Percentiles rank a stretch among this genome's conserved stretches.
phyloP scores from a whole-genome alignment of 495 filamentous ascomycete genomes.

The Penicillium coprophilum region DNA sequence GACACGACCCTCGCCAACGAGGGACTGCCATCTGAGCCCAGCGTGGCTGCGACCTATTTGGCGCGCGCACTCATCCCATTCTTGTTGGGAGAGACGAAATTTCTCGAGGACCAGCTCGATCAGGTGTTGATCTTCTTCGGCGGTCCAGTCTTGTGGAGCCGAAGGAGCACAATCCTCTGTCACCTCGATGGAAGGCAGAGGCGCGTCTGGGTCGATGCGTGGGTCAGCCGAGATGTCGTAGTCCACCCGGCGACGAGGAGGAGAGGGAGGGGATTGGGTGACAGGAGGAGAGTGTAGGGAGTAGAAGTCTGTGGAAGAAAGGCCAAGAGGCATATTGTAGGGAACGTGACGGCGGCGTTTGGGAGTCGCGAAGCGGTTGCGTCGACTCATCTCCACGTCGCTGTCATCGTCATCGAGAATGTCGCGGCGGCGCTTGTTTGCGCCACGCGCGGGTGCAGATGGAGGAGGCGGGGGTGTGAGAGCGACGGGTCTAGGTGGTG shows the following conservation, averaged over 20 bases:
- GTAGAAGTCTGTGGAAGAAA: constrained; percentile 65
- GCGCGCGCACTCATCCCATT: constrained; percentile 78
- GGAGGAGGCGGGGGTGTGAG: constrained; percentile 38
- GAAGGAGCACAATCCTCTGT: constrained; percentile 21
- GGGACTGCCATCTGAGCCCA: constrained; percentile 67
- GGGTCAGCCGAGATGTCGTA: constrained; percentile 14
- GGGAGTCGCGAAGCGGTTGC: constrained; percentile 58
- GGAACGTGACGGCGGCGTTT: constrained; percentile 66
- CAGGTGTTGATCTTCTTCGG: constrained; percentile 67
- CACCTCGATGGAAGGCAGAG: constrained; percentile 44
- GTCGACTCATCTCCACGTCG: constrained; percentile 41
- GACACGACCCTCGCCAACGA: constrained; percentile 62
- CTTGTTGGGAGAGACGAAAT: constrained; percentile 65
- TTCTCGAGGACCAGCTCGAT: constrained; percentile 75
- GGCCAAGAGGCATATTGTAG: constrained; percentile 65
- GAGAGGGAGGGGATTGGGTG: constrained; percentile 40
- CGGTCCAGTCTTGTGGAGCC: constrained; percentile 52
- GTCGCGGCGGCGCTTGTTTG: constrained; percentile 63
- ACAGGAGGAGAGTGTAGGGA: constrained; percentile 48
- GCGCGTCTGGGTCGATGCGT: constrained; percentile 33
- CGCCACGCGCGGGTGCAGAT: constrained; percentile 45
- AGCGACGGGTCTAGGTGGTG: constrained; percentile 22
- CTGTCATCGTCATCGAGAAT: constrained; percentile 51
- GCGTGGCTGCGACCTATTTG: constrained; percentile 61
- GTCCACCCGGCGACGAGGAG: constrained; percentile 19